Percentiles rank a stretch among this genome's conserved stretches.
Conservation (phyloP, 495 filamentous ascomycete species). For the Patellaria atrata region DNA sequence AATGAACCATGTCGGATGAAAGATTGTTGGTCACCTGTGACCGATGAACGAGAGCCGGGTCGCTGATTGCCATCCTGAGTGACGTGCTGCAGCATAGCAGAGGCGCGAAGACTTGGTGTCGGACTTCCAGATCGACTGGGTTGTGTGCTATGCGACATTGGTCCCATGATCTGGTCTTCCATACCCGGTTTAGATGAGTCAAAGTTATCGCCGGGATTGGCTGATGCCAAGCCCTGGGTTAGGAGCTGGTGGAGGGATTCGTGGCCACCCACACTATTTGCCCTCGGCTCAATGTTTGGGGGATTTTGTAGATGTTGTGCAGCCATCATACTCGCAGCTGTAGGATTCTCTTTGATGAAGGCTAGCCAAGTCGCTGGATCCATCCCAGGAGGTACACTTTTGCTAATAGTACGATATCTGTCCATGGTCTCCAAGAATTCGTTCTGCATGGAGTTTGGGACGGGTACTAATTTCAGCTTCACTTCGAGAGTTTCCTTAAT, state of each 20-base stretch:
- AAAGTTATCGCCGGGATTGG: too few species aligned
- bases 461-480: constrained; percentile 72
- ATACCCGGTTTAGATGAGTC: too few species aligned
- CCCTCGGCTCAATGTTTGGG: neutral
- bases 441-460: constrained; percentile 56
- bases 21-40: constrained; percentile 17
- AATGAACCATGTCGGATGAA: constrained; percentile 1
- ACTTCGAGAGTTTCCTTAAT: constrained; percentile 88
- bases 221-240: constrained; percentile 3
- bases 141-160: constrained; percentile 19
- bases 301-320: too few species aligned
- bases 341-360: constrained; percentile 25
- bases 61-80: constrained; percentile 23
- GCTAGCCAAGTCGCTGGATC: constrained; percentile 50
- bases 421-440: constrained; percentile 53
- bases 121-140: constrained; percentile 28
- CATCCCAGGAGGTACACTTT: constrained; percentile 45
- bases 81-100: constrained; percentile 15
- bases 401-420: constrained; percentile 44
- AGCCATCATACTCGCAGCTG: constrained; percentile 10
- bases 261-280: constrained; percentile 6
- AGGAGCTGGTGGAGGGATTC: constrained; percentile 19
- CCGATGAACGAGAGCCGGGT: constrained; percentile 33
- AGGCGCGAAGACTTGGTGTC: constrained; percentile 24
- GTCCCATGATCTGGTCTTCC: too few species aligned